phyloP scores from a whole-genome alignment of 306 rosid species.

The Trifolium dubium region DNA sequence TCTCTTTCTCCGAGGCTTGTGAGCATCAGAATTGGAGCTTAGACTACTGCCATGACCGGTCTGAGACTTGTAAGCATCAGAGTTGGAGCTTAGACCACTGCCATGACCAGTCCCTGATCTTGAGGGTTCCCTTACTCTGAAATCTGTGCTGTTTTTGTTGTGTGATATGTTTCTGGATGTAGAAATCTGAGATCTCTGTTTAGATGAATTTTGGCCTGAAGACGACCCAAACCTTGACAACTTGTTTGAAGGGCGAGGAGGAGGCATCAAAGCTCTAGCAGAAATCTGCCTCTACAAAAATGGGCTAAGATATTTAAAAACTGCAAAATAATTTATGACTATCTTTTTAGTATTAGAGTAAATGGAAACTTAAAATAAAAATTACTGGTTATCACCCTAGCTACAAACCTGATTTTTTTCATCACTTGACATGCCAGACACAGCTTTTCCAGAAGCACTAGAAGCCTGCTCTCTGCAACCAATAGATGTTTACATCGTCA shows the following conservation, averaged over 20 bases:
- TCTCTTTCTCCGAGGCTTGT: constrained; percentile 91
- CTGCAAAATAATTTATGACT: constrained; percentile 4
- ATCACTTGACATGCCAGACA: constrained; percentile 97
- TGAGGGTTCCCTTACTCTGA: constrained; percentile 67
- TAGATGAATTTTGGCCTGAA: constrained; percentile 68
- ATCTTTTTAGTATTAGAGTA: not conserved
- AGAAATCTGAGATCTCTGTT: constrained; percentile 56
- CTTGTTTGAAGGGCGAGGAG: constrained; percentile 79
- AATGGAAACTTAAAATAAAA: constrained; percentile 33
- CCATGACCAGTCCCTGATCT: constrained; percentile 76
- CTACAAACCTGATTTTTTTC: constrained; percentile 85
- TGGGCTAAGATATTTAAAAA: constrained; percentile 36
- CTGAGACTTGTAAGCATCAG: constrained; percentile 92
- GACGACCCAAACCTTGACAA: constrained; percentile 72
- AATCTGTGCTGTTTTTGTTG: constrained; percentile 69
- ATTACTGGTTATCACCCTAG: constrained; percentile 15
- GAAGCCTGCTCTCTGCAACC: constrained; percentile 94
- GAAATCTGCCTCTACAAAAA: constrained; percentile 81
- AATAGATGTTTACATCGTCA: constrained; percentile 26
- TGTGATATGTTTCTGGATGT: constrained; percentile 73
- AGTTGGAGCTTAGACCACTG: constrained; percentile 93
- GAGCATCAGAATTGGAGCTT: constrained; percentile 98
- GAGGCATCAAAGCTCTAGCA: constrained; percentile 96
- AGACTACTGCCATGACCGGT: constrained; percentile 82
- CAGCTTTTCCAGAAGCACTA: constrained; percentile 97